Evolutionary conservation across 2,329 filamentous ascomycete species (phyloP), one percentile per base, ranked within the genome.

Genomic region (Alternaria panax): DNA sequence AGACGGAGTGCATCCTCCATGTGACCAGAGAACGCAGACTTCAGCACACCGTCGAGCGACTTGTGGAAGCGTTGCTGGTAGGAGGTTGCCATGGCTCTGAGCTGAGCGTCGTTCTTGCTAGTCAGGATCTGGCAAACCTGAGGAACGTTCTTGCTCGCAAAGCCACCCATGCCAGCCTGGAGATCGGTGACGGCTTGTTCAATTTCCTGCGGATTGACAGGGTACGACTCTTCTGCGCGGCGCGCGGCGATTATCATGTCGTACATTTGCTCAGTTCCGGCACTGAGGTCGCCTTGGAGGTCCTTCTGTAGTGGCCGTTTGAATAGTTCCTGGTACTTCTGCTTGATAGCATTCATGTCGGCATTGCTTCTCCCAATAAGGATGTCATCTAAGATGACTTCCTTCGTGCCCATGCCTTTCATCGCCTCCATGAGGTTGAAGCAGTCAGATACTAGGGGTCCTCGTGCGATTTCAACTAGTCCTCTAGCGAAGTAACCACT

Each of bases 191-290:
- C 90, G 67, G 96, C 92, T 50, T 85, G 83, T 48, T 96, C 90
- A 46, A 93, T 86, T 56, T 91, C 85, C 59, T 90, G 86, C 18
- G 89, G 91, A 50, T 89, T 85, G 3, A 95, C 85, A 0, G 91
- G 92, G 0, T 86, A 84, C 2, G 87, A 87, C 64, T 98, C 93
- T 74, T 97, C 93, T 36, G 88, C 86, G 38, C 93, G 87, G 50
- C 85, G 87, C 2, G 89, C 92, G 30, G 87, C 84, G 40, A 96
- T 82, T 24, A 97, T 89, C 78, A 95, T 91, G 76, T 91, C 81
- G 80, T 97, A 98, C 69, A 97, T 88, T 20, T 88, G 83, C 75
- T 93, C 89, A 0, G 94, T 97, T 80, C 95, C 95, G 78, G 91
- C 86, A 66, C 90, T 94, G 20, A 98, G 82, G 67, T 98, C 94